phyloP scores from a whole-genome alignment of 495 filamentous ascomycete genomes.

The Aspergillus bridgeri region DNA sequence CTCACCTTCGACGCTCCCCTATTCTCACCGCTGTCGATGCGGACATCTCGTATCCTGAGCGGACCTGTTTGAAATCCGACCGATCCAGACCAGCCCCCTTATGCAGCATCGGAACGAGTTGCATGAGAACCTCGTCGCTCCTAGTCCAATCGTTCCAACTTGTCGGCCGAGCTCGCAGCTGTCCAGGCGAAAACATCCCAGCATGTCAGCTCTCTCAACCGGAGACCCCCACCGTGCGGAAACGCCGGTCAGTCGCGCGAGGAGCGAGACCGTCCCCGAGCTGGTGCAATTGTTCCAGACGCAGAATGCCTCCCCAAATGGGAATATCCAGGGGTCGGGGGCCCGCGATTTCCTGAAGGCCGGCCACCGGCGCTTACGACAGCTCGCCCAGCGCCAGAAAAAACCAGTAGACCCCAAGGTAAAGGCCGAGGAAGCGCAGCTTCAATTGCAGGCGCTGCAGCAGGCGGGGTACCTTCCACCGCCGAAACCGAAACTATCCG shows the following conservation, averaged over 20 bases:
- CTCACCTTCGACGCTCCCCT: neutral
- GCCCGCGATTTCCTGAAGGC: conserved; percentile 34
- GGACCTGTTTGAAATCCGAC: conserved; percentile 19
- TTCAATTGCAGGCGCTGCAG: conserved; percentile 35
- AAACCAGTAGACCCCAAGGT: conserved; percentile 25
- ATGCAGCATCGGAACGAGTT: conserved; percentile 35
- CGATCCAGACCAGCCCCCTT: conserved; percentile 14
- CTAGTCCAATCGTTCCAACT: conserved; percentile 42
- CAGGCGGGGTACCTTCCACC: conserved; percentile 35
- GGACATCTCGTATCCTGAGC: conserved; percentile 5
- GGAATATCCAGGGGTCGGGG: conserved; percentile 11
- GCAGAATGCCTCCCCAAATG: conserved; percentile 20
- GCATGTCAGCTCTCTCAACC: conserved; percentile 28
- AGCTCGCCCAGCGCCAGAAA: conserved; percentile 38
- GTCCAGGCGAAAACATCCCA: conserved; percentile 26
- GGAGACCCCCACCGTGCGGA: conserved; percentile 16
- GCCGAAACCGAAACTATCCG: conserved; percentile 10
- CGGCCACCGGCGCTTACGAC: conserved; percentile 40
- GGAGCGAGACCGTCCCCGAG: conserved; percentile 35
- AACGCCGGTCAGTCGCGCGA: conserved; percentile 23
- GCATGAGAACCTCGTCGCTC: conserved; percentile 34
- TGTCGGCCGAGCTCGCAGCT: conserved; percentile 31
- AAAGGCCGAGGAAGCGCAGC: conserved; percentile 29
- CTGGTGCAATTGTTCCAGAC: conserved; percentile 39
- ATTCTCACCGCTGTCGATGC: neutral